Conservation (phyloP, 2,329 filamentous ascomycete species). For the Whalleya microplaca region DNA sequence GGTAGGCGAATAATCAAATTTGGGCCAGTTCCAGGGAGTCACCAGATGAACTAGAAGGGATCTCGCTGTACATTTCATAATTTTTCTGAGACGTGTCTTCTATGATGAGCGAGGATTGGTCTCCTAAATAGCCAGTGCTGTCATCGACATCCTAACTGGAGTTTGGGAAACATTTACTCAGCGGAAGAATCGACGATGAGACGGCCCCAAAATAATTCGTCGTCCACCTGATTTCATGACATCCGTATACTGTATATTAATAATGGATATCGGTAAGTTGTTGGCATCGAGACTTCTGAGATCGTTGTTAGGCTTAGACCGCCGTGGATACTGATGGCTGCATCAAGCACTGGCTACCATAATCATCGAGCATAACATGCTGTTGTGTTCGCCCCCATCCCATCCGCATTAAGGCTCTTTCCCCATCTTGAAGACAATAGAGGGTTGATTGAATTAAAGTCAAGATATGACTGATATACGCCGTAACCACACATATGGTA, state of each 20-base stretch:
- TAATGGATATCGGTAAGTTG: background rate
- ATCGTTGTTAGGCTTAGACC: background rate
- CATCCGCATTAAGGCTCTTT: background rate
- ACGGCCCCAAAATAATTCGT: too few species aligned
- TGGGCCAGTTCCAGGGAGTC: background rate
- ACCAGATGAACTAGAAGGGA: background rate
- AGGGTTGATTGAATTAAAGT: background rate
- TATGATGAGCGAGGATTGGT: background rate
- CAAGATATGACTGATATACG: background rate
- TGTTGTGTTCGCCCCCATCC: background rate
- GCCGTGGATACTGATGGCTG: too few species aligned
- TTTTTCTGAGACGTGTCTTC: background rate
- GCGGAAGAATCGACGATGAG: background rate
- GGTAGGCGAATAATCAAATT: background rate
- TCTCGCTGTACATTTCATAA: background rate
- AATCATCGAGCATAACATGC: background rate
- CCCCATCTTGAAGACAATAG: background rate
- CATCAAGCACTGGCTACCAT: background rate
- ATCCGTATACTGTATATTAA: background rate
- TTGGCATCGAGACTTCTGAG: background rate
- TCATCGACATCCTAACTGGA: background rate
- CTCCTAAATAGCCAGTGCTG: too few species aligned
- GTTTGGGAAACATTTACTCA: background rate
- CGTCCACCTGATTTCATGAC: background rate
- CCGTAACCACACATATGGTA: background rate